Conservation (phyloP, 2,329 filamentous ascomycete species). For the Ophiocordyceps camponoti-saundersi region DNA sequence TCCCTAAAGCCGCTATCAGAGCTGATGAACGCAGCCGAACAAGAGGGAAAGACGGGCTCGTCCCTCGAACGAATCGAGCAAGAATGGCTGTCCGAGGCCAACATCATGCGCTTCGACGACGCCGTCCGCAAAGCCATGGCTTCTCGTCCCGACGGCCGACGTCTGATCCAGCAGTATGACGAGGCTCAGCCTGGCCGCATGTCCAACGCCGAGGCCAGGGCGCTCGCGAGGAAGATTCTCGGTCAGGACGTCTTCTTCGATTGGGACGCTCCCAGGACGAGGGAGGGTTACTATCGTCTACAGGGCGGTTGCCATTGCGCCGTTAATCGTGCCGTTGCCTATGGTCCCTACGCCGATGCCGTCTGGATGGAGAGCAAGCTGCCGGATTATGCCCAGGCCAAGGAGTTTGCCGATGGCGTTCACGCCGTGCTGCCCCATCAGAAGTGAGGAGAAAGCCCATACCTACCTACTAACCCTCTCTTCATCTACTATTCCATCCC, state of each 20-base stretch:
- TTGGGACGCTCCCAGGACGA: slow-evolving; percentile 85
- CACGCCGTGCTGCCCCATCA: slow-evolving; percentile 92
- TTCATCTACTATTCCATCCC: not conserved
- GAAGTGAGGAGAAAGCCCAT: slow-evolving; percentile 63
- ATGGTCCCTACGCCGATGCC: slow-evolving; percentile 83
- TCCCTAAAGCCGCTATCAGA: slow-evolving; percentile 64
- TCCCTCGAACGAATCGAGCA: slow-evolving; percentile 88
- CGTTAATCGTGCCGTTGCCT: slow-evolving; percentile 77
- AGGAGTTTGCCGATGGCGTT: slow-evolving; percentile 85
- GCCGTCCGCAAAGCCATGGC: slow-evolving; percentile 74
- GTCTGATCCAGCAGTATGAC: slow-evolving; percentile 62
- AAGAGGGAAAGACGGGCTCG: slow-evolving; percentile 59
- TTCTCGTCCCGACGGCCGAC: slow-evolving; percentile 35
- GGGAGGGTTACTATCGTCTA: slow-evolving; percentile 91
- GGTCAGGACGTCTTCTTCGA: slow-evolving; percentile 76
- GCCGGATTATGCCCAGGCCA: slow-evolving; percentile 77
- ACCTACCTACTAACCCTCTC: slow-evolving; percentile 1
- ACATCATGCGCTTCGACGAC: slow-evolving; percentile 78
- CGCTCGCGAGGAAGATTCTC: slow-evolving; percentile 58
- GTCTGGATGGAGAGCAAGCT: slow-evolving; percentile 99
- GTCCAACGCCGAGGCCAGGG: slow-evolving; percentile 66
- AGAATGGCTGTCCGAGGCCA: slow-evolving; percentile 62
- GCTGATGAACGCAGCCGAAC: slow-evolving; percentile 76
- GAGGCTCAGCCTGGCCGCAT: slow-evolving; percentile 56
- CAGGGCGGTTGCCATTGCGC: slow-evolving; percentile 83